These are phyloP conservation scores for Saturnispora besseyi DNA, from an alignment of 805 yeast genomes.

Conservation along the genomic window DNA sequence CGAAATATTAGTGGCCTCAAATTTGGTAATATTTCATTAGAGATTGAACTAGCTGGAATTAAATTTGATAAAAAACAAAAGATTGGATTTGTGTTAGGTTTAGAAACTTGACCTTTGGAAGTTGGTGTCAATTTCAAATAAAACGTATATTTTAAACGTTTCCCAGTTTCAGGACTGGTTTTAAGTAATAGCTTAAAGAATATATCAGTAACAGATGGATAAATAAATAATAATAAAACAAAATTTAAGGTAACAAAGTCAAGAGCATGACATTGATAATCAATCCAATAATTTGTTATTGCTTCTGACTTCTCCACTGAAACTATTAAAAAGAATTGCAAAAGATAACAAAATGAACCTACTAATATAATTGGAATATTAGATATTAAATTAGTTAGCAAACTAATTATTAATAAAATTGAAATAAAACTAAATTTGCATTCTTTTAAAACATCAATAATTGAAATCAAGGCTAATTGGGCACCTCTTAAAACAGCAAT, in stretches of 20 bases:
- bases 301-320: background rate
- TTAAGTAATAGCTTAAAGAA: background rate
- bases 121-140: background rate
- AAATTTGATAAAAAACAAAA: background rate
- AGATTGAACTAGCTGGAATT: background rate
- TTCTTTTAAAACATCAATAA: background rate
- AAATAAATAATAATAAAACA: background rate
- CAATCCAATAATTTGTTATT: slow-evolving; percentile 3
- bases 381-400: background rate
- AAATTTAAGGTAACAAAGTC: slow-evolving; percentile 3
- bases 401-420: background rate
- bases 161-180: background rate
- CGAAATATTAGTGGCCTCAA: slow-evolving; percentile 27
- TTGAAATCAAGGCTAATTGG: slow-evolving; percentile 37
- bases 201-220: background rate
- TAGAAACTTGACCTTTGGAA: background rate
- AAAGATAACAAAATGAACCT: background rate
- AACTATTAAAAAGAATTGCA: background rate
- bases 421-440: background rate
- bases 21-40: background rate
- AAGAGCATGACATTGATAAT: slow-evolving; percentile 8
- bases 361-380: slow-evolving; percentile 1
- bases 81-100: background rate
- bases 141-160: background rate
- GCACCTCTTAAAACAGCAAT: slow-evolving; percentile 43